Evolutionary conservation across 2,329 filamentous ascomycete genomes (phyloP).

Genomic region (Penicillium olsonii): DNA sequence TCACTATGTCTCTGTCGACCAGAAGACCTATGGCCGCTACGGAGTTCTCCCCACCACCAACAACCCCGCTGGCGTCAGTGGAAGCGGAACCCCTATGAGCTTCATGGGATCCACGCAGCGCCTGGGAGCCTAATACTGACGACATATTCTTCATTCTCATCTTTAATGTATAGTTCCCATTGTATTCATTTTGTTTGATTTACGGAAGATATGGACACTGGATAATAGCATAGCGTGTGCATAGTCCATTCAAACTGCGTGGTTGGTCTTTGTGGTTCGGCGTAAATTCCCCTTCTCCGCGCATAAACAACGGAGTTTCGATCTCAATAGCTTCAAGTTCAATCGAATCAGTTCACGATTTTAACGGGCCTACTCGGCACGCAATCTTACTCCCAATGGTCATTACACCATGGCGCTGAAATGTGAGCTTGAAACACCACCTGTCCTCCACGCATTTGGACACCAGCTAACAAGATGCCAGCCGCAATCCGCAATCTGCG

Average conservation of each 20-base stretch:
- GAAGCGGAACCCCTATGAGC: conserved; percentile 51
- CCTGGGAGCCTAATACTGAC: conserved; percentile 62
- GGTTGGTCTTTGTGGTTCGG: conserved; percentile 31
- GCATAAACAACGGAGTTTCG: conserved; percentile 21
- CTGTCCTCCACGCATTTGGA: conserved; percentile 3
- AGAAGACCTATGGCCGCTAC: conserved; percentile 92
- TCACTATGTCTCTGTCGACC: conserved; percentile 91
- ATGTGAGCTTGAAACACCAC: conserved; percentile 31
- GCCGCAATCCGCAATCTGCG: conserved; percentile 58
- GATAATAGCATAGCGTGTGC: conserved; percentile 25
- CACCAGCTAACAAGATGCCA: conserved; percentile 23
- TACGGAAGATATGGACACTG: conserved; percentile 7
- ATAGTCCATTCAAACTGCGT: conserved; percentile 28
- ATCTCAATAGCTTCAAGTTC: conserved; percentile 12
- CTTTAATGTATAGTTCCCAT: conserved; percentile 37
- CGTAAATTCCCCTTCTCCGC: conserved; percentile 33
- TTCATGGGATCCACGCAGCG: conserved; percentile 66
- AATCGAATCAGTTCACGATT: conserved; percentile 5
- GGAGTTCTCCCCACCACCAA: conserved; percentile 72
- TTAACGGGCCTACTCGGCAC: conserved; percentile 19
- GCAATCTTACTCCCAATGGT: conserved; percentile 30
- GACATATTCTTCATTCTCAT: conserved; percentile 11
- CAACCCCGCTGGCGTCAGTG: conserved; percentile 32
- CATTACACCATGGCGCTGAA: conserved; percentile 41
- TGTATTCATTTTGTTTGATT: conserved; percentile 16